phyloP scores from a whole-genome alignment of 208 protist genomes.

The Trypanosoma vivax region DNA sequence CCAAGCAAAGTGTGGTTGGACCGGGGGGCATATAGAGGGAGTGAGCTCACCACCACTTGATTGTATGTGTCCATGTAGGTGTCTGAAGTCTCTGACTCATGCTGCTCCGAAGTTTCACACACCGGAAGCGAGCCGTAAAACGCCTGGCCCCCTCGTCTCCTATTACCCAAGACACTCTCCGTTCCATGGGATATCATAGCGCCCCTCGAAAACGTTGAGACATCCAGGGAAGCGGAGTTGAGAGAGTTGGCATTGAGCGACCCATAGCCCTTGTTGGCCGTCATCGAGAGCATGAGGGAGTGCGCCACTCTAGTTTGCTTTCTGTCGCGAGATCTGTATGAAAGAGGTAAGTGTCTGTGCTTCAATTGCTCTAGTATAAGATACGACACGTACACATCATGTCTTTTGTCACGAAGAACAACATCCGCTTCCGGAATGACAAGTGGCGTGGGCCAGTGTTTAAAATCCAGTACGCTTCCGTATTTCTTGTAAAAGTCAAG shows the following conservation, averaged over 20 bases:
- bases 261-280: slow-evolving; percentile 64
- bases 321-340: slow-evolving; percentile 34
- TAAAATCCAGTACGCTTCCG: slow-evolving; percentile 68
- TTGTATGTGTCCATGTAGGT: slow-evolving; percentile 68
- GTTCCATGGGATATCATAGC: slow-evolving; percentile 39
- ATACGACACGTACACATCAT: slow-evolving; percentile 78
- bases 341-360: slow-evolving; percentile 42
- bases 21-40: slow-evolving; percentile 31
- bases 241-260: slow-evolving; percentile 80
- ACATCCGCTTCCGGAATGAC: slow-evolving; percentile 64
- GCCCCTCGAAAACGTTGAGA: background rate
- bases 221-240: slow-evolving; percentile 33
- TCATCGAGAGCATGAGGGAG: slow-evolving; percentile 48
- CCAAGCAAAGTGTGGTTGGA: slow-evolving; percentile 56
- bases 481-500: slow-evolving; percentile 63
- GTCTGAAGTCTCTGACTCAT: slow-evolving; percentile 21
- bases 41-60: slow-evolving; percentile 42
- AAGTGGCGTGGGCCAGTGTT: slow-evolving; percentile 72
- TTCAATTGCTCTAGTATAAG: slow-evolving; percentile 60
- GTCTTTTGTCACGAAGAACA: slow-evolving; percentile 52
- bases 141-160: slow-evolving; percentile 13
- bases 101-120: slow-evolving; percentile 22
- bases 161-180: slow-evolving; percentile 7
- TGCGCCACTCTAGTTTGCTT: no score
- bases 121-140: slow-evolving; percentile 29